A percentile compares a stretch with the other conserved stretches of the same genome.
phyloP scores from a whole-genome alignment of 2,329 filamentous ascomycete genomes.

The Pseudogymnoascus sp. region DNA sequence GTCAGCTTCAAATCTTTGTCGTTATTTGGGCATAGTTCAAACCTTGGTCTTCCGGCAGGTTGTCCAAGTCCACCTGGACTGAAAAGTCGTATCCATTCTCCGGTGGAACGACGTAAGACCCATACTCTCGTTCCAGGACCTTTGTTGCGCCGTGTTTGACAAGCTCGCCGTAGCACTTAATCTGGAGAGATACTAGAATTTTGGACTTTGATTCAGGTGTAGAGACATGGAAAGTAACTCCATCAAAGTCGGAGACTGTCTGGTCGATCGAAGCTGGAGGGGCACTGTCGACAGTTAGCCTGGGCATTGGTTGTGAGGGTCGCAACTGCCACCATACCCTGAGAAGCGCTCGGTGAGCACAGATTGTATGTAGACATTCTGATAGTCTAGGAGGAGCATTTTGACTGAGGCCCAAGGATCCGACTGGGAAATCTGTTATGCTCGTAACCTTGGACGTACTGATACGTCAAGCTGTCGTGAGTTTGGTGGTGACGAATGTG shows the following conservation, averaged over 20 bases:
- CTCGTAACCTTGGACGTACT: conserved; percentile 9
- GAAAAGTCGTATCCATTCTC: conserved; percentile 97
- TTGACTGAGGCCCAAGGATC: conserved; percentile 28
- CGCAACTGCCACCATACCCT: conserved; percentile 21
- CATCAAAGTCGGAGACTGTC: conserved; percentile 97
- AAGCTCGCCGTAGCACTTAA: conserved; percentile 91
- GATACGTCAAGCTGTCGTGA: conserved; percentile 7
- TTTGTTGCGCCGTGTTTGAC: conserved; percentile 87
- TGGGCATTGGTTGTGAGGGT: conserved; percentile 19
- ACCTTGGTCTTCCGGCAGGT: conserved; percentile 74
- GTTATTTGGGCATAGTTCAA: conserved; percentile 13
- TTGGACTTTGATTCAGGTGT: conserved; percentile 90
- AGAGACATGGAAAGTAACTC: conserved; percentile 96
- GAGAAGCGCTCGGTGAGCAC: conserved; percentile 86
- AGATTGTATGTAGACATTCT: conserved; percentile 96
- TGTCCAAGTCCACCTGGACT: conserved; percentile 79
- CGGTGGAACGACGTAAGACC: conserved; percentile 76
- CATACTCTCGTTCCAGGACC: conserved; percentile 91
- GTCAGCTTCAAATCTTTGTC: conserved; percentile 11
- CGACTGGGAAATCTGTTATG: background rate
- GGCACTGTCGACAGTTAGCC: conserved; percentile 48
- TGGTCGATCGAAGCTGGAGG: conserved; percentile 88
- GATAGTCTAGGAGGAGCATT: conserved; percentile 95
- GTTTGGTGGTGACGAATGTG: conserved; percentile 11
- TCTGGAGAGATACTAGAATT: conserved; percentile 88